These are phyloP conservation scores for Candida ovalis DNA, from an alignment of 805 yeast genomes.

Conservation along the genomic window DNA sequence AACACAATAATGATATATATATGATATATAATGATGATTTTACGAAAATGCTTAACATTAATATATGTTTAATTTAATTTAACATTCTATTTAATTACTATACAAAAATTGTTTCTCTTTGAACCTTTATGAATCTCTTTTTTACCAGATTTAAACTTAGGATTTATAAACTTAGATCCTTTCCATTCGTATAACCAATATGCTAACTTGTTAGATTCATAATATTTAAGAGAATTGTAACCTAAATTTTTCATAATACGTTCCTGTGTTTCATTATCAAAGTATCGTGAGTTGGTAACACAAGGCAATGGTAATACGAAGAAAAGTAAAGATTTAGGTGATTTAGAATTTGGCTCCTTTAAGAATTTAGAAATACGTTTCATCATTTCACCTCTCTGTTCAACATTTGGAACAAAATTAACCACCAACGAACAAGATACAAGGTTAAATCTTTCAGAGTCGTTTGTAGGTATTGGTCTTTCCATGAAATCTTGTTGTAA, in stretches of 20 bases:
- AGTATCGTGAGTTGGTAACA: slow-evolving; percentile 75
- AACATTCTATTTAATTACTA: slow-evolving; percentile 29
- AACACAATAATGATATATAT: not conserved
- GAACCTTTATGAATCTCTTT: slow-evolving; percentile 53
- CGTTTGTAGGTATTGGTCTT: slow-evolving; percentile 51
- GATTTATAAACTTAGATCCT: slow-evolving; percentile 23
- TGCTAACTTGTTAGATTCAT: slow-evolving; percentile 66
- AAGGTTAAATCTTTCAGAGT: slow-evolving; percentile 50
- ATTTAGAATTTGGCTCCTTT: slow-evolving; percentile 31
- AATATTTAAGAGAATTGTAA: slow-evolving; percentile 40
- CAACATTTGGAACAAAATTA: slow-evolving; percentile 78
- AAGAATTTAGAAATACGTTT: slow-evolving; percentile 55
- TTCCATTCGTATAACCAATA: slow-evolving; percentile 64
- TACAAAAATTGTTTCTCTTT: slow-evolving; percentile 67
- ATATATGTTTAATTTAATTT: not conserved
- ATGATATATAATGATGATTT: not conserved
- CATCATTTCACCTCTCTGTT: slow-evolving; percentile 76
- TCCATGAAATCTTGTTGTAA: slow-evolving; percentile 81
- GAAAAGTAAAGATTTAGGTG: slow-evolving; percentile 45
- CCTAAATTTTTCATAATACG: slow-evolving; percentile 60
- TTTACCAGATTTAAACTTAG: slow-evolving; percentile 33
- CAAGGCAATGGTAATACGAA: slow-evolving; percentile 90
- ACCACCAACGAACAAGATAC: slow-evolving; percentile 84
- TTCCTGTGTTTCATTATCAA: slow-evolving; percentile 40
- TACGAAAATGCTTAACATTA: not conserved